Evolutionary conservation across 2,329 filamentous ascomycete genomes (phyloP).

Genomic region (Claviceps citrina): DNA sequence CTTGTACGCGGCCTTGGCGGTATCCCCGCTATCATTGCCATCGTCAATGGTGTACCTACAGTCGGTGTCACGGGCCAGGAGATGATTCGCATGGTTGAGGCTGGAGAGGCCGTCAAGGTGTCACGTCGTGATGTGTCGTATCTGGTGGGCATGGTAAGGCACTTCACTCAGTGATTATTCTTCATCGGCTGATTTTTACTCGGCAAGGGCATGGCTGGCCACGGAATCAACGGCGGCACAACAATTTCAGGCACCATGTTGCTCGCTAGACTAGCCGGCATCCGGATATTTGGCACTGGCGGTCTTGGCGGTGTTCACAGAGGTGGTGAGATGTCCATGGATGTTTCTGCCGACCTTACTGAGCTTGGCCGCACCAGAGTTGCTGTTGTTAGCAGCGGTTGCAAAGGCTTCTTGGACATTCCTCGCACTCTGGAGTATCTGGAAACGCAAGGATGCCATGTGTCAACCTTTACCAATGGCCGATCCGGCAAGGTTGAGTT

Average conservation of each 20-base stretch:
- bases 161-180: slow-evolving; percentile 3
- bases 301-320: slow-evolving; percentile 90
- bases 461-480: slow-evolving; percentile 81
- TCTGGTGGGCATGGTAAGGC: slow-evolving; percentile 56
- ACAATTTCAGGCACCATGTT: slow-evolving; percentile 91
- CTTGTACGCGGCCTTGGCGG: slow-evolving; percentile 68
- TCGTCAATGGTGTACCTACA: slow-evolving; percentile 66
- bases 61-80: slow-evolving; percentile 65
- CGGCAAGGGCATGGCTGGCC: slow-evolving; percentile 45
- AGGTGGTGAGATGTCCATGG: slow-evolving; percentile 72
- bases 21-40: slow-evolving; percentile 79
- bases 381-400: slow-evolving; percentile 76
- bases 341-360: slow-evolving; percentile 87
- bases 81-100: slow-evolving; percentile 53
- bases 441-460: slow-evolving; percentile 59
- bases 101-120: slow-evolving; percentile 60
- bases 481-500: slow-evolving; percentile 61
- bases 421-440: slow-evolving; percentile 69
- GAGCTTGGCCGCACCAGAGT: slow-evolving; percentile 83
- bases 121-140: slow-evolving; percentile 79
- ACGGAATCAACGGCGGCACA: slow-evolving; percentile 69
- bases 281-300: slow-evolving; percentile 86
- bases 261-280: slow-evolving; percentile 70
- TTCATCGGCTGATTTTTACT: neutral
- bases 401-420: slow-evolving; percentile 93